Evolutionary conservation across 2,329 filamentous ascomycete species (phyloP).

Genomic region (Alternaria arbusti): DNA sequence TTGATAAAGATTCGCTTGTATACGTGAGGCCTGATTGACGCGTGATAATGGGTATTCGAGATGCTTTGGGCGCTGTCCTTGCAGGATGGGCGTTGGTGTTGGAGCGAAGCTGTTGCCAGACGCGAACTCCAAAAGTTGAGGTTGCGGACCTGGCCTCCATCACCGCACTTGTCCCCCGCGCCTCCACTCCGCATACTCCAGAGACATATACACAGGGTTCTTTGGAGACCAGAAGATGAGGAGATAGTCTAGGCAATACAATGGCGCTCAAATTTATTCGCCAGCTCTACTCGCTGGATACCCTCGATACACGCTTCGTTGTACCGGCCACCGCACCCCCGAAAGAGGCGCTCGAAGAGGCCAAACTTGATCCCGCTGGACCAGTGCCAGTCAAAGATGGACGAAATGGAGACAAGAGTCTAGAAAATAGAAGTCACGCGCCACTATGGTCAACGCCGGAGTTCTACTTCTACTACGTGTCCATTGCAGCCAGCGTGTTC

Average conservation of each 20-base stretch:
- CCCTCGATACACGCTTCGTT: constrained; percentile 75
- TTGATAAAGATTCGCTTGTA: not conserved
- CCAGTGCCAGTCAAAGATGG: constrained; percentile 35
- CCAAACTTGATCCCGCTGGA: constrained; percentile 40
- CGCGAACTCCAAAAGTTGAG: constrained; percentile 35
- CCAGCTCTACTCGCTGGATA: constrained; percentile 68
- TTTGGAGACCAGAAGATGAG: constrained; percentile 22
- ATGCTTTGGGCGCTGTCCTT: constrained; percentile 10
- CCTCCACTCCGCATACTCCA: constrained; percentile 15
- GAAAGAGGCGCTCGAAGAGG: constrained; percentile 46
- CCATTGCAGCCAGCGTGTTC: constrained; percentile 72
- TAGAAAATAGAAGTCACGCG: constrained; percentile 58
- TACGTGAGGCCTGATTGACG: constrained; percentile 26
- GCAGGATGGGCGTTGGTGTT: constrained; percentile 33
- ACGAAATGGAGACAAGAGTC: constrained; percentile 25
- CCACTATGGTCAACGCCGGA: constrained; percentile 87
- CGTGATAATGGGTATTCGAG: constrained; percentile 22
- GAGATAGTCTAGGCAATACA: constrained; percentile 22
- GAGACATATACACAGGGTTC: not conserved
- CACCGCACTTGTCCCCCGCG: constrained; percentile 24
- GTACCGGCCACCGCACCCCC: constrained; percentile 72
- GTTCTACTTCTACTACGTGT: constrained; percentile 79
- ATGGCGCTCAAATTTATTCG: constrained; percentile 56
- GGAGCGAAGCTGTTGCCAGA: constrained; percentile 35
- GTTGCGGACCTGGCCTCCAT: constrained; percentile 22